Conservation (phyloP, 2,329 filamentous ascomycete genomes). For the Torrubiella hemipterigena region DNA sequence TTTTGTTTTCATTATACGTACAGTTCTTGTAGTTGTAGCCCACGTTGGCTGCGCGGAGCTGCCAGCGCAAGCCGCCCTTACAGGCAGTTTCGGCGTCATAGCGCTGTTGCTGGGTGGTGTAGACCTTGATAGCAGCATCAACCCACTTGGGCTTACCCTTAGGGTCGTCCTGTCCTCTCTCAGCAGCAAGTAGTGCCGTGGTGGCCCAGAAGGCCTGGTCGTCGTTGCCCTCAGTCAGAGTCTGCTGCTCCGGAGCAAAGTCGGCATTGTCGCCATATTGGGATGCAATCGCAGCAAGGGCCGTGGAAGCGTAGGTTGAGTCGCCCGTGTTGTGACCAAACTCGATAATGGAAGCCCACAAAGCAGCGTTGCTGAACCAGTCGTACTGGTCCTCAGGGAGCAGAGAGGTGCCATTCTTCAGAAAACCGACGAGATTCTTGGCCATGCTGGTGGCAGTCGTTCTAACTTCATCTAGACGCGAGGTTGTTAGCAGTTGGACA, state of each 20-base stretch:
- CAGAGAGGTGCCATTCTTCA: too few relatives aligned
- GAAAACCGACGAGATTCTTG: too few relatives aligned
- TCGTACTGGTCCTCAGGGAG: conserved; percentile 39
- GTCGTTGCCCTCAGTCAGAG: conserved; percentile 45
- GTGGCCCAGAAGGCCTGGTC: conserved; percentile 58
- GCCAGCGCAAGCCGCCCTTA: conserved; percentile 60
- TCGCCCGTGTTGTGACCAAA: conserved; percentile 55
- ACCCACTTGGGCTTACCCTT: conserved; percentile 39
- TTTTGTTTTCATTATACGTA: too few relatives aligned
- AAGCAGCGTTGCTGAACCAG: conserved; percentile 54
- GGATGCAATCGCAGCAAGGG: conserved; percentile 37
- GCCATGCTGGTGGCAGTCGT: too few relatives aligned
- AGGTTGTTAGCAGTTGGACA: too few relatives aligned
- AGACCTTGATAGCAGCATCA: conserved; percentile 51
- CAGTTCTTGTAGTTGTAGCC: conserved; percentile 70
- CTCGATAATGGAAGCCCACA: conserved; percentile 52
- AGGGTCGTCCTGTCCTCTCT: conserved; percentile 44
- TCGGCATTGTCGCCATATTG: conserved; percentile 40
- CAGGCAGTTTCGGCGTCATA: conserved; percentile 45
- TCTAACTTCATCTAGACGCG: too few relatives aligned
- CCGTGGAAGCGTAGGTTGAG: conserved; percentile 39
- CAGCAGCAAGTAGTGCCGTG: conserved; percentile 48
- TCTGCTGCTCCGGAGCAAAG: conserved; percentile 44
- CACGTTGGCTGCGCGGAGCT: conserved; percentile 62
- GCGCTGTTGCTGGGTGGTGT: conserved; percentile 39